Base-by-base conservation (phyloP, 116 monocot genomes). In the Zostera marina region DNA sequence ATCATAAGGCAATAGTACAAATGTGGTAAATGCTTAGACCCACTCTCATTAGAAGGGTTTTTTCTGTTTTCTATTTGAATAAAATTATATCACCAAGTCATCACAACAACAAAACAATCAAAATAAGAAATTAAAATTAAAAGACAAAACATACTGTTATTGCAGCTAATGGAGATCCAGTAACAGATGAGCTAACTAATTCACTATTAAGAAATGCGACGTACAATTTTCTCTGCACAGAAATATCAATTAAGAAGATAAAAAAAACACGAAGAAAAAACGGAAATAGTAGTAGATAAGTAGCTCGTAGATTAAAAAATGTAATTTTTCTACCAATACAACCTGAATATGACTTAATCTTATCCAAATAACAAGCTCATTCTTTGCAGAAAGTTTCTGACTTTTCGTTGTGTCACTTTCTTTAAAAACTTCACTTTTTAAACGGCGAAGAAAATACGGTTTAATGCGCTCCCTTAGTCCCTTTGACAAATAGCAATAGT, bases 151-250 rank as follows among this genome's bases (percentile, higher is more conserved):
- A 43, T 76, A 98, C 96, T 44, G 90, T 98, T 54, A 98, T 71
- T 73, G 90, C 89, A 66, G 96, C 90, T 57, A 98, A 71, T 51
- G 85, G 85, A 23, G 89, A 98, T 24, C 85, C 89, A 53, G 65
- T 67, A 6, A 76, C 59, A 44, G 80, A 66, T 42, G 57, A 64
- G 70, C 75, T 66, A 64, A 89, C 96, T 14, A 82, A 66, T 16
- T 98, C 86, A 75, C 90, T 98, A 15, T 85, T 83, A 23, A 98
- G 63, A 70, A 98, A 98, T 67, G 82, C 96, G 83, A 89, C 96
- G 75, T 98, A 98, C 15, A 98, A 59, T 80, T 83, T 82, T 66
- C 89, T 78, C 96, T 98, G 83, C 65, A 72, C 15, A 47, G 47
- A 22, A 58, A 9, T 40, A 55, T 22, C 14, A 32, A 56, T 11